Evolutionary conservation across 139 green algal genomes (phyloP).

Genomic region (Trebouxia sp.): DNA sequence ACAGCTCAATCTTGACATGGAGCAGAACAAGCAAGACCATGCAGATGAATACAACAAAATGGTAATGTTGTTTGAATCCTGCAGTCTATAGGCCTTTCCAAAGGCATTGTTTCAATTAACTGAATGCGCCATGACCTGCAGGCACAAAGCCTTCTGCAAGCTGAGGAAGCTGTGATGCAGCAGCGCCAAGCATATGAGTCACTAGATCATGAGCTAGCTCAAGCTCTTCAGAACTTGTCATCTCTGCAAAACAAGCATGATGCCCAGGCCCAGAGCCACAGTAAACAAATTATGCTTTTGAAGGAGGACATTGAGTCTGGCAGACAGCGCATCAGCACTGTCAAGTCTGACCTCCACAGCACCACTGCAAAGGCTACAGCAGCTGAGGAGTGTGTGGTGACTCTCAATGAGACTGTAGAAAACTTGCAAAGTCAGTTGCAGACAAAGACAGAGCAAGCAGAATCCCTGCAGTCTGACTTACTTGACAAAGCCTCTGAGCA

Average conservation of each 20-base stretch:
- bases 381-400: neutral
- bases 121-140: neutral
- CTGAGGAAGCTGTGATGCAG: neutral
- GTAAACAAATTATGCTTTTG: neutral
- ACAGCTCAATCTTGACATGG: neutral
- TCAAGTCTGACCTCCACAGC: neutral
- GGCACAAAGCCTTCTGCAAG: neutral
- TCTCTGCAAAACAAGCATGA: neutral
- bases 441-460: neutral
- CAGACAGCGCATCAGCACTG: neutral
- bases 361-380: neutral
- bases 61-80: no score
- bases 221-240: neutral
- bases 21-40: neutral
- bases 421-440: neutral
- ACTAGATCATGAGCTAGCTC: neutral
- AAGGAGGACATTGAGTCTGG: neutral
- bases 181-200: neutral
- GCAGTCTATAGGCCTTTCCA: no score
- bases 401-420: neutral
- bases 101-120: neutral
- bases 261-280: neutral
- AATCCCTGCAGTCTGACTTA: neutral
- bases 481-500: neutral
- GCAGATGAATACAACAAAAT: neutral